These are phyloP conservation scores for Magnolia officinalis DNA, from an alignment of 164 flowering plant genomes.

Conservation along the genomic window DNA sequence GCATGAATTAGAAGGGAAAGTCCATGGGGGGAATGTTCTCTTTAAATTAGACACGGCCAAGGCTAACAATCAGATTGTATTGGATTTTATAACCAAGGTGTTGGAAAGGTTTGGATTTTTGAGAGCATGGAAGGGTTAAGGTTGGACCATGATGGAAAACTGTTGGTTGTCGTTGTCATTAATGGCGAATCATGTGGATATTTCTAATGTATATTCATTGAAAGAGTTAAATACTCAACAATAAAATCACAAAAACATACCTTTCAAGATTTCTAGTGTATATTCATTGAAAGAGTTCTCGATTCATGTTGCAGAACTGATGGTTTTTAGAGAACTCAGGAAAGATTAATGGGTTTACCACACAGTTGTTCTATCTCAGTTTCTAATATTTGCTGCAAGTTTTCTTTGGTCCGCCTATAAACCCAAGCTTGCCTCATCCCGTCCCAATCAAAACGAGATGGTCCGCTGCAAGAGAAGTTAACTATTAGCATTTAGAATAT, in stretches of 20 bases:
- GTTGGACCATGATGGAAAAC: too few species aligned
- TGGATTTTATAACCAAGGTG: too few species aligned
- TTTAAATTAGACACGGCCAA: too few species aligned
- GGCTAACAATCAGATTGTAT: too few species aligned
- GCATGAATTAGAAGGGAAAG: too few species aligned
- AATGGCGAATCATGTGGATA: too few species aligned
- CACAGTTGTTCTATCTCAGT: slow-evolving; percentile 68
- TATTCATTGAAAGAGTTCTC: neutral
- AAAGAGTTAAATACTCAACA: too few species aligned
- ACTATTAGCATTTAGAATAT: neutral
- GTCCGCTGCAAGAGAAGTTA: slow-evolving; percentile 61
- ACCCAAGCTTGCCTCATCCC: slow-evolving; percentile 55
- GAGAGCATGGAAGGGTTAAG: too few species aligned
- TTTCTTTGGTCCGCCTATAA: slow-evolving; percentile 66
- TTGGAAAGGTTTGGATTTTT: too few species aligned
- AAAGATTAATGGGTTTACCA: slow-evolving; percentile 58
- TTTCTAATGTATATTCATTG: too few species aligned
- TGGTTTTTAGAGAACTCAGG: slow-evolving; percentile 17
- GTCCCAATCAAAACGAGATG: slow-evolving; percentile 93
- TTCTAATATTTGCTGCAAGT: slow-evolving; percentile 50
- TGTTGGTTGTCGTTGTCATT: too few species aligned
- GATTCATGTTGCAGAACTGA: neutral
- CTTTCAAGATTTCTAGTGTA: neutral
- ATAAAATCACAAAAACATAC: neutral
- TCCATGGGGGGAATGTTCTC: too few species aligned